Evolutionary conservation across 441 rosid genomes (phyloP).

Genomic region (Populus trichocarpa): DNA sequence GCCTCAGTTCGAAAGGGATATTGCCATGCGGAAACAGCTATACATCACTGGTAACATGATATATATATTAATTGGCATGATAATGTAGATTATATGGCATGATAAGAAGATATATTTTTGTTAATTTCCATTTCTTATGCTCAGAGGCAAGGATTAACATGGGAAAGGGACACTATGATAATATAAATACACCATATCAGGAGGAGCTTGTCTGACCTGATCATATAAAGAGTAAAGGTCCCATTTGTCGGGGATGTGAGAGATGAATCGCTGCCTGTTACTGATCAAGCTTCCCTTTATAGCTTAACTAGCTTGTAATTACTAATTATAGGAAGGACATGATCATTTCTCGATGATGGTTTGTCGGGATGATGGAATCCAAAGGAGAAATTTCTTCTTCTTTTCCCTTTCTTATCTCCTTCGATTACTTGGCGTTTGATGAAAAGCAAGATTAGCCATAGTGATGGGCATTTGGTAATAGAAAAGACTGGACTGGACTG

Average conservation of each 20-base stretch:
- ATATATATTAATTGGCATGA: constrained; percentile 9
- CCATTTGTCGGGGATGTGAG: constrained; percentile 21
- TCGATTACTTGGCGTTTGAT: constrained; percentile 18
- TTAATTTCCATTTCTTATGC: constrained; percentile 3
- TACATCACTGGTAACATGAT: background rate
- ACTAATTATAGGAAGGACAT: constrained; percentile 19
- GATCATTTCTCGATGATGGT: constrained; percentile 7
- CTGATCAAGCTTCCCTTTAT: constrained; percentile 13
- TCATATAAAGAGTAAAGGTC: constrained; percentile 16
- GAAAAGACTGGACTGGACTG: background rate
- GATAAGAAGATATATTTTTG: constrained; percentile 21
- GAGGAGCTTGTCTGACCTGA: constrained; percentile 11
- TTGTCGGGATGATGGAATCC: constrained; percentile 15
- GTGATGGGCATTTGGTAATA: constrained; percentile 6
- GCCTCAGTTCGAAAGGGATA: background rate
- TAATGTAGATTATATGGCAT: constrained; percentile 19
- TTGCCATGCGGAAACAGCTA: constrained; percentile 6
- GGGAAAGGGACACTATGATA: background rate
- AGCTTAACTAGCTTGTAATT: constrained; percentile 1
- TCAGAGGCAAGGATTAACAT: background rate
- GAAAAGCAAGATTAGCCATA: constrained; percentile 13
- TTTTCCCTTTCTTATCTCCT: background rate
- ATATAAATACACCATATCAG: background rate
- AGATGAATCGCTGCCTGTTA: constrained; percentile 1
- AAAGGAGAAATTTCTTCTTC: constrained; percentile 20